Conservation (phyloP, 192 early-diverging fungal genomes). For the Coemansia sp. region DNA sequence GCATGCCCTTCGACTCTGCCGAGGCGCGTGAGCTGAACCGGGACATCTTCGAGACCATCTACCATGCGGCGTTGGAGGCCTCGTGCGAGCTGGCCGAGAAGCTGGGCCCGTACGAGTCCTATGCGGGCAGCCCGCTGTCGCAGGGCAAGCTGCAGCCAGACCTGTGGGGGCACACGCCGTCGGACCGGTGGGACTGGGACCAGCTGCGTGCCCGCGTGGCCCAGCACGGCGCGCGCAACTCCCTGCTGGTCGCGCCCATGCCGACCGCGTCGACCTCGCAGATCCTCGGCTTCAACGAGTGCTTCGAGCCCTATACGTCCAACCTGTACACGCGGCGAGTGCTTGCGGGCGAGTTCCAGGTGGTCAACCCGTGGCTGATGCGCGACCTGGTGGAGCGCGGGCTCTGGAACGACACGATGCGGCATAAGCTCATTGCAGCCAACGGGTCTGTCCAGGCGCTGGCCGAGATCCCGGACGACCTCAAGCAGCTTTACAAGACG, state of each 20-base stretch:
- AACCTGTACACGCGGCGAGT: constrained; percentile 98
- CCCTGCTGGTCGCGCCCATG: constrained; percentile 94
- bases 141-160: constrained; percentile 92
- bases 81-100: constrained; percentile 85
- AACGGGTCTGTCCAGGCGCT: constrained; percentile 85
- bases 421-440: constrained; percentile 90
- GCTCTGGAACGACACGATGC: constrained; percentile 92
- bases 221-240: constrained; percentile 87
- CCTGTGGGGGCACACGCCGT: constrained; percentile 82
- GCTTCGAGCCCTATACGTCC: constrained; percentile 88
- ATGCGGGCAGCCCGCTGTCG: constrained; percentile 82
- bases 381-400: constrained; percentile 91
- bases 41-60: constrained; percentile 95
- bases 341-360: constrained; percentile 95
- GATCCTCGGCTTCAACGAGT: constrained; percentile 98
- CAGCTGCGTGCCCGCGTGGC: constrained; percentile 74
- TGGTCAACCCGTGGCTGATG: constrained; percentile 94
- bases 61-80: constrained; percentile 89
- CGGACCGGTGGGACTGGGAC: constrained; percentile 91
- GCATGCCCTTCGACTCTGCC: constrained; percentile 87
- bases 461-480: constrained; percentile 70
- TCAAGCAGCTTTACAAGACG: constrained; percentile 96
- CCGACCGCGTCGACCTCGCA: constrained; percentile 96
- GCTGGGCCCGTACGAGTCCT: constrained; percentile 82
- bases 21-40: constrained; percentile 80